Conservation (phyloP, 805 yeast genomes). For the Pichia thaimueangensis region DNA sequence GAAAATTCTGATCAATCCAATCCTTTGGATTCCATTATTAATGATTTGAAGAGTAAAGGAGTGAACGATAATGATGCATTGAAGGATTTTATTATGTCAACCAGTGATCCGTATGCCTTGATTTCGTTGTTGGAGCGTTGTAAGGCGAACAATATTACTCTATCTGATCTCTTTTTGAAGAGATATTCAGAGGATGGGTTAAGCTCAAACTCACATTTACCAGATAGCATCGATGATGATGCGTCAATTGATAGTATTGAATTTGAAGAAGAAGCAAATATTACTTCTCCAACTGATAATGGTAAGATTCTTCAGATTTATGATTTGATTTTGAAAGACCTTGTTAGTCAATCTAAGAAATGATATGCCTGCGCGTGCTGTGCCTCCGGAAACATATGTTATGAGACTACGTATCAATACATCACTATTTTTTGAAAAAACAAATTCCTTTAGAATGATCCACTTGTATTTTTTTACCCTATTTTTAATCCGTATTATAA, state of each 20-base stretch:
- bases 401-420: no score
- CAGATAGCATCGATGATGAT: conserved; percentile 3
- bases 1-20: not conserved
- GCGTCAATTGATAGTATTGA: conserved; percentile 11
- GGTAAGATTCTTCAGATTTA: conserved; percentile 16
- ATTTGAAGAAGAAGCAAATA: not conserved
- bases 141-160: conserved; percentile 7
- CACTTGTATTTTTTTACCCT: no score
- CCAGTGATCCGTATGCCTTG: conserved; percentile 17
- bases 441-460: no score
- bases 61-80: conserved; percentile 6
- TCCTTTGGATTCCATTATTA: conserved; percentile 1
- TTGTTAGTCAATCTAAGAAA: conserved; percentile 11
- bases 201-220: not conserved
- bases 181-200: not conserved
- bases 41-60: conserved; percentile 6
- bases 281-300: conserved; percentile 2
- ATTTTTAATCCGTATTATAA: no score
- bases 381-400: no score
- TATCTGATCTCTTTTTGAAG: conserved; percentile 14
- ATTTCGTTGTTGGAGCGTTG: conserved; percentile 11
- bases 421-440: no score
- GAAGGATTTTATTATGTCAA: conserved; percentile 4
- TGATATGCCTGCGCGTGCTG: no score
- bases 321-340: conserved; percentile 22